Percentiles rank a stretch among this genome's conserved stretches.
Conservation (phyloP, 1,139 yeast species). For the Hanseniaspora sp. region DNA sequence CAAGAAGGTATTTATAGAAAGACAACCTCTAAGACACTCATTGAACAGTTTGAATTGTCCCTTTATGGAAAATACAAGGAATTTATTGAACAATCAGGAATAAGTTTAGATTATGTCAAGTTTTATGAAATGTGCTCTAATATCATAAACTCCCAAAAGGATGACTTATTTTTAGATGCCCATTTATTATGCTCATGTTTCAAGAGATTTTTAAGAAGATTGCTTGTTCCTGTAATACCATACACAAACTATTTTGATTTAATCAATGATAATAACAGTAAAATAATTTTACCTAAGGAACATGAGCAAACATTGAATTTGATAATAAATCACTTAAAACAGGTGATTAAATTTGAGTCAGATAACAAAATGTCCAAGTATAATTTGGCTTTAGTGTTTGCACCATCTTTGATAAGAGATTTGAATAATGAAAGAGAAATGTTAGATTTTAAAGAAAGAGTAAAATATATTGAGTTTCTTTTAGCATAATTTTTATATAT, state of each 20-base stretch:
- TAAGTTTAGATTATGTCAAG: neutral
- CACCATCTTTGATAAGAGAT: conserved; percentile 85
- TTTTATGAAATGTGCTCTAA: neutral
- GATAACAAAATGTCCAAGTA: conserved; percentile 67
- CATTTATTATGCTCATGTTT: conserved; percentile 79
- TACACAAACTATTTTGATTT: conserved; percentile 56
- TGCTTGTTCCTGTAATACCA: conserved; percentile 79
- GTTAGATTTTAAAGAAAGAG: conserved; percentile 72
- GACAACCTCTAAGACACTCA: conserved; percentile 65
- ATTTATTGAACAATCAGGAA: conserved; percentile 21
- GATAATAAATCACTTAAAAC: conserved; percentile 54
- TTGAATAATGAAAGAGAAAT: conserved; percentile 73
- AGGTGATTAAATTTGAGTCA: conserved; percentile 40
- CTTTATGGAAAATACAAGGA: conserved; percentile 19
- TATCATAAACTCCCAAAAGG: conserved; percentile 29
- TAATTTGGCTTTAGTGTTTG: conserved; percentile 85
- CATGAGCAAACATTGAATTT: conserved; percentile 49
- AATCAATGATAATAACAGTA: conserved; percentile 37
- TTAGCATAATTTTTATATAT: conserved; percentile 40
- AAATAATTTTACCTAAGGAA: conserved; percentile 47
- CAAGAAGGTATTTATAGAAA: conserved; percentile 84
- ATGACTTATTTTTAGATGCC: conserved; percentile 50
- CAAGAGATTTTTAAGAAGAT: conserved; percentile 71
- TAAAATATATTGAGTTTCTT: conserved; percentile 68
- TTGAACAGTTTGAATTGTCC: conserved; percentile 29